Conservation (phyloP, 192 early-diverging fungal genomes). For the Linnemannia schmuckeri region DNA sequence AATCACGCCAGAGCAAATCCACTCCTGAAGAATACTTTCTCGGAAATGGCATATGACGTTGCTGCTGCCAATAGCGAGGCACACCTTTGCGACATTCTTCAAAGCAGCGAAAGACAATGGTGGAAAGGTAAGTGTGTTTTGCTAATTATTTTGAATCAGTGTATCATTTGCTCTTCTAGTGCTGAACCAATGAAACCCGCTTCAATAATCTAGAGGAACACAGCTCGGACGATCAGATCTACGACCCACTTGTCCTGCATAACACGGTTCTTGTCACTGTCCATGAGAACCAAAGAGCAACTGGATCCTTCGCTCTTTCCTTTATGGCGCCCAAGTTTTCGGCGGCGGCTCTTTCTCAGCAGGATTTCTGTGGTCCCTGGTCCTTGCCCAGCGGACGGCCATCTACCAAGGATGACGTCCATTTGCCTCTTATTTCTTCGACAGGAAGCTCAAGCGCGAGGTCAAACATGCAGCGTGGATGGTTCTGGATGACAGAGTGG, state of each 20-base stretch:
- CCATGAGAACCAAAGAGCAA: conserved; percentile 78
- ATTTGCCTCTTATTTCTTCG: conserved; percentile 56
- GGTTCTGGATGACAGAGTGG: conserved; percentile 92
- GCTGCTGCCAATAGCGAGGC: conserved; percentile 76
- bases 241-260: conserved; percentile 65
- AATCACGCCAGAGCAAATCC: conserved; percentile 71
- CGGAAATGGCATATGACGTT: conserved; percentile 82
- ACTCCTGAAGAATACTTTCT: conserved; percentile 72
- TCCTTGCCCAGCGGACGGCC: conserved; percentile 67
- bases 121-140: conserved; percentile 53
- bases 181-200: background rate
- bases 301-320: conserved; percentile 59
- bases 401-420: conserved; percentile 63
- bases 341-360: conserved; percentile 57
- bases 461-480: conserved; percentile 53
- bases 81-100: conserved; percentile 76
- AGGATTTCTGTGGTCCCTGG: conserved; percentile 74
- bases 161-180: background rate
- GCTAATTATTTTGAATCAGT: background rate
- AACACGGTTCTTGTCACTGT: conserved; percentile 70
- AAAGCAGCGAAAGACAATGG: conserved; percentile 67
- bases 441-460: conserved; percentile 25
- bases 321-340: conserved; percentile 69
- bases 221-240: conserved; percentile 48
- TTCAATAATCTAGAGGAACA: conserved; percentile 20